Conservation (phyloP, 73 alveolate genomes). For the Blepharisma stoltei region DNA sequence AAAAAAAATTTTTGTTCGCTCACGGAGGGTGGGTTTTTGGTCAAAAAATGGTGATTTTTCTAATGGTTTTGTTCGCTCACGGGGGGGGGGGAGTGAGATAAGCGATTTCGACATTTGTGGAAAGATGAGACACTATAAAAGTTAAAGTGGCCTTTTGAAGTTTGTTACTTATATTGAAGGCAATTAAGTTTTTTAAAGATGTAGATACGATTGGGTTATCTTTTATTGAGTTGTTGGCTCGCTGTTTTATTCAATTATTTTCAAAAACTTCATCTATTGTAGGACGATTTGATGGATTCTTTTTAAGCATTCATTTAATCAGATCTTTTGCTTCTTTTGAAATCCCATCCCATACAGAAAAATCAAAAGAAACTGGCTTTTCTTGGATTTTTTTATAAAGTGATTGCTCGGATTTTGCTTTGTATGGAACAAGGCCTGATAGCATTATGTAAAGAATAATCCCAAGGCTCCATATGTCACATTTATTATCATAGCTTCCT, state of each 20-base stretch:
- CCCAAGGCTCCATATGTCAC: conserved; percentile 27
- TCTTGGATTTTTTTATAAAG: not conserved
- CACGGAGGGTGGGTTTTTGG: too few species aligned
- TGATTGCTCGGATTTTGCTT: not conserved
- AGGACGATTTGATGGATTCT: not conserved
- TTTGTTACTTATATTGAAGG: not conserved
- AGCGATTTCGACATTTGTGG: too few species aligned
- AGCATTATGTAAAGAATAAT: conserved; percentile 28
- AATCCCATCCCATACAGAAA: not conserved
- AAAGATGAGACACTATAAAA: not conserved
- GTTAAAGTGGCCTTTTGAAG: not conserved
- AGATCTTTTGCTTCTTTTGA: conserved; percentile 4
- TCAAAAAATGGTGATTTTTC: too few species aligned
- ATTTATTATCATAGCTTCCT: not conserved
- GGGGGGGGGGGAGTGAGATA: too few species aligned
- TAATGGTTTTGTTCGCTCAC: too few species aligned
- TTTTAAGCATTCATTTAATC: conserved; percentile 4
- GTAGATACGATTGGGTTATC: not conserved
- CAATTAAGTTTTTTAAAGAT: not conserved
- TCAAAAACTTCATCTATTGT: conserved; percentile 15
- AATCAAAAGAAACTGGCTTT: not conserved
- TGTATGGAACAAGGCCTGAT: not conserved
- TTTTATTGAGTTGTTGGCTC: not conserved
- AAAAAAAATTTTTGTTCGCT: too few species aligned
- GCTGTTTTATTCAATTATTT: not conserved